Conservation (phyloP, 1,284 basidiomycete genomes). For the Phylloporus gajari region DNA sequence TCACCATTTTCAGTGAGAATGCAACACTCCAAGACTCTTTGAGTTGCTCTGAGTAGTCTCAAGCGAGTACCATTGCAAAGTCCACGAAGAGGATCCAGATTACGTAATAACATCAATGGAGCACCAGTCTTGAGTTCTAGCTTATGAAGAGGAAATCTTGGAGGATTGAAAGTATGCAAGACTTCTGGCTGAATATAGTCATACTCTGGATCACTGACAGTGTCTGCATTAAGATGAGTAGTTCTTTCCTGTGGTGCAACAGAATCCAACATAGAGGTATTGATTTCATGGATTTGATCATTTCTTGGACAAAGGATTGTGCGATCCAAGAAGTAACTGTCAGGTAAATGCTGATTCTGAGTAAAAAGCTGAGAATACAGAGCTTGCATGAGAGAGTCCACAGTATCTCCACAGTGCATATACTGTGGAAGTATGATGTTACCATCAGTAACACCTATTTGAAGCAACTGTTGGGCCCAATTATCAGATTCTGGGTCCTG, state of each 20-base stretch:
- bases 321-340: constrained; percentile 21
- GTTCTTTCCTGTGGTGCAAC: constrained; percentile 5
- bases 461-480: constrained; percentile 53
- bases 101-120: constrained; percentile 51
- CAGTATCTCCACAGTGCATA: constrained; percentile 33
- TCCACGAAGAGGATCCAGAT: constrained; percentile 46
- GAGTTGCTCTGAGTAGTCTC: constrained; percentile 27
- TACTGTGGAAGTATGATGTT: constrained; percentile 38
- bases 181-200: constrained; percentile 33
- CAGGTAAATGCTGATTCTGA: background rate
- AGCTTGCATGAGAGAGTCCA: constrained; percentile 34
- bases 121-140: constrained; percentile 46
- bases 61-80: constrained; percentile 51
- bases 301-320: constrained; percentile 21
- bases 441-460: constrained; percentile 47
- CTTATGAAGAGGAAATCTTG: constrained; percentile 39
- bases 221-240: constrained; percentile 9
- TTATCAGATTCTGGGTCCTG: constrained; percentile 26
- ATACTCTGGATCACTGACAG: constrained; percentile 12
- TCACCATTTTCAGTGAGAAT: constrained; percentile 33
- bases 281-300: constrained; percentile 21
- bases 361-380: too few relatives aligned
- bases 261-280: constrained; percentile 13
- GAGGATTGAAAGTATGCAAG: constrained; percentile 29
- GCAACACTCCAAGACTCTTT: constrained; percentile 34